These are phyloP conservation scores for Lichtheimia hyalospora DNA, from an alignment of 371 early-diverging fungal species.

Conservation along the genomic window DNA sequence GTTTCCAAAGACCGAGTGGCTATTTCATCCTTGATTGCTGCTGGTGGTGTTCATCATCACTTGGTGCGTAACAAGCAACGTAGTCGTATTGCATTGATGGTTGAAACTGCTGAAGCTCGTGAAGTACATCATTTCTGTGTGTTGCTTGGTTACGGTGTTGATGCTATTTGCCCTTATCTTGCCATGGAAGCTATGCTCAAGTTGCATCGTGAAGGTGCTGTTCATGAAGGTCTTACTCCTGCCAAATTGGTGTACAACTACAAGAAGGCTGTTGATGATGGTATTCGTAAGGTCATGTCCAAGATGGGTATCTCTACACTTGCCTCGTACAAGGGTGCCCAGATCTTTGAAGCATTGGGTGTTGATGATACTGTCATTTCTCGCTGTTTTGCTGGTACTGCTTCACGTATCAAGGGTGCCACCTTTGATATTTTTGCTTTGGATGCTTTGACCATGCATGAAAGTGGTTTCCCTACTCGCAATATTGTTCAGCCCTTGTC, in stretches of 20 bases:
- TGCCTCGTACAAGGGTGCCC: constrained; percentile 97
- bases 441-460: constrained; percentile 88
- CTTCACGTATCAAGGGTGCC: constrained; percentile 92
- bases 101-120: constrained; percentile 94
- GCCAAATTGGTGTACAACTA: constrained; percentile 76
- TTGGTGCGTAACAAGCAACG: constrained; percentile 88
- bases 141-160: constrained; percentile 96
- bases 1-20: constrained; percentile 76
- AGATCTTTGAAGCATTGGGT: constrained; percentile 97
- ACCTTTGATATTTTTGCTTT: constrained; percentile 86
- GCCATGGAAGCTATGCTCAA: constrained; percentile 87
- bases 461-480: constrained; percentile 80
- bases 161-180: constrained; percentile 94
- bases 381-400: constrained; percentile 92
- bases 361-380: constrained; percentile 85
- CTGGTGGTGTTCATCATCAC: constrained; percentile 95
- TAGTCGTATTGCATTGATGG: constrained; percentile 83
- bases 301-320: constrained; percentile 99
- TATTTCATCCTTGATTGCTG: constrained; percentile 83
- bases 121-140: constrained; percentile 97
- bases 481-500: constrained; percentile 59
- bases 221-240: constrained; percentile 52
- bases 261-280: constrained; percentile 86
- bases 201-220: constrained; percentile 79
- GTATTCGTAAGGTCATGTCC: constrained; percentile 96